Evolutionary conservation across 768 basidiomycete genomes (phyloP), one percentile per base, ranked within the genome.

Genomic region (Multifurca ochricompacta): DNA sequence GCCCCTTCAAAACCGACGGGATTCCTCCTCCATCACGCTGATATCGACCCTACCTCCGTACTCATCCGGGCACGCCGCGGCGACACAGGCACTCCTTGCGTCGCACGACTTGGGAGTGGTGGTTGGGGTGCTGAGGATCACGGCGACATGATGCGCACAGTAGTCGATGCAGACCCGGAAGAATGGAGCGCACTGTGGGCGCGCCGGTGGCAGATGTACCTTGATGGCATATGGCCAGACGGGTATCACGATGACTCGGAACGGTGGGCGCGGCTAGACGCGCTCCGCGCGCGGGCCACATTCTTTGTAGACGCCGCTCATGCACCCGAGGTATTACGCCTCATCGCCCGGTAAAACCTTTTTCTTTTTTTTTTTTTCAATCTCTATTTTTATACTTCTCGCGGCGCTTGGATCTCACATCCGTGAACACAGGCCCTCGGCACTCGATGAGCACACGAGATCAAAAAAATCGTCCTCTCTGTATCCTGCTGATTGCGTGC

Each of bases 131-230:
- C 49, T 0, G 47, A 59, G 23, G 60, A 59, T 27, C 23, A 7
- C 45, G 52, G 45, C 11, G 57, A 61, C 44, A 49, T 53, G 42
- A 21, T 42, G 45, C 60, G 49, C 40, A 61, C 60, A 1, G 32
- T 61, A 21, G 52, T 59, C 3, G 60, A 61, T 19, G 37, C 42
- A 3, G 60, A 61, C 19, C 60, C 57, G 9, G 58, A 59, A 1
- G 60, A 61, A 9, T 61, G 60, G 60, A 32, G 18, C 4, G 45
- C 45, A 1, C 44, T 49, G 4, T 61, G 60, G 60, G 46, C 49
- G 14, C 58, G 60, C 23, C 27, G 49, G 6, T 61, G 60, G 60
- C 34, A 59, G 6, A 61, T 61, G 58, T 61, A 61, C 37, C 42
- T 61, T 11, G 51, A 51, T 9, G 52, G 59, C 35, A 48, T 61